phyloP scores from a whole-genome alignment of 2,329 filamentous ascomycete species.

The Ophiosphaerella korrae region DNA sequence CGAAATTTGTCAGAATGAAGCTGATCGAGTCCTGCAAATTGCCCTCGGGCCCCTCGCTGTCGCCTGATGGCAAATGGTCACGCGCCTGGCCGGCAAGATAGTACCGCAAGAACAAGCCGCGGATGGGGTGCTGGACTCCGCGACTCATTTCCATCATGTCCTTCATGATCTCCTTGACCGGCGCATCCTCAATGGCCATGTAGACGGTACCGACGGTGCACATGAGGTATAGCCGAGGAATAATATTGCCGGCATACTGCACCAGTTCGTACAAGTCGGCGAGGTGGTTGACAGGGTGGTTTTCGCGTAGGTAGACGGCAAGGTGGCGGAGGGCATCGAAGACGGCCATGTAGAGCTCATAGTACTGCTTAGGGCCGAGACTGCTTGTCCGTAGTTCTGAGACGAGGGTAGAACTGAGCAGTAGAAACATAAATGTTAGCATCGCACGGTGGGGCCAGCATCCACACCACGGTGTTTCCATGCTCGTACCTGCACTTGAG shows the following conservation, averaged over 20 bases:
- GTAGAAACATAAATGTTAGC: constrained; percentile 3
- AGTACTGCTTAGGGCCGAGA: constrained; percentile 98
- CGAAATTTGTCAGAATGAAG: constrained; percentile 97
- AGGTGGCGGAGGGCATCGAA: constrained; percentile 97
- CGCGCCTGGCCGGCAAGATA: constrained; percentile 94
- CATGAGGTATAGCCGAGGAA: constrained; percentile 96
- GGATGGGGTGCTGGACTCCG: constrained; percentile 94
- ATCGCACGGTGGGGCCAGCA: background rate
- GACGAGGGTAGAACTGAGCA: constrained; percentile 85
- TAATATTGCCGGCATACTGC: constrained; percentile 97
- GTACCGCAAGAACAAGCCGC: constrained; percentile 92
- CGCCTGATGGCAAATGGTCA: constrained; percentile 81
- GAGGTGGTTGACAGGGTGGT: constrained; percentile 95
- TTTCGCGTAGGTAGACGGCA: constrained; percentile 94
- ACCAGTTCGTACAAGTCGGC: constrained; percentile 98
- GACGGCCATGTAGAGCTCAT: constrained; percentile 98
- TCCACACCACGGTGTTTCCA: constrained; percentile 1
- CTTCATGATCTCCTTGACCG: constrained; percentile 99
- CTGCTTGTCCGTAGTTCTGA: constrained; percentile 98
- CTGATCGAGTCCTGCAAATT: constrained; percentile 97
- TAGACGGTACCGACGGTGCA: constrained; percentile 98
- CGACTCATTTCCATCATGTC: constrained; percentile 99
- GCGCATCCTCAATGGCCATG: constrained; percentile 97
- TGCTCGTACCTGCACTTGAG: constrained; percentile 89
- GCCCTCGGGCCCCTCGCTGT: constrained; percentile 88